These are phyloP conservation scores for Zasmidium angulare DNA, from an alignment of 2,329 filamentous ascomycete genomes.

Conservation along the genomic window DNA sequence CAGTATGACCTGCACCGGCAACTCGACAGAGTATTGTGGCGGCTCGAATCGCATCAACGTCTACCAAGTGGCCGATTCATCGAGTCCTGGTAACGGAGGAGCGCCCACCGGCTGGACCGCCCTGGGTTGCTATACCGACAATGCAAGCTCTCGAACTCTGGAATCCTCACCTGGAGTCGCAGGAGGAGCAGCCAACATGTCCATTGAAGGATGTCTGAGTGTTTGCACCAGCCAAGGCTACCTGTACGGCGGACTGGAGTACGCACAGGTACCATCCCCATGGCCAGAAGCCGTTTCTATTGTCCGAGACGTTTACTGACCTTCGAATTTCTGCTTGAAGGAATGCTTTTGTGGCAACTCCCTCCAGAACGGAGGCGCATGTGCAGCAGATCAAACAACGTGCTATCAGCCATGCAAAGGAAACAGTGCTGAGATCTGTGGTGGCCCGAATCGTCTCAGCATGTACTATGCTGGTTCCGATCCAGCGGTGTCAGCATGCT, in stretches of 20 bases:
- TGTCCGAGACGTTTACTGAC: too few relatives aligned
- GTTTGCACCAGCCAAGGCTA: conserved; percentile 20
- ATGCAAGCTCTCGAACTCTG: conserved; percentile 2
- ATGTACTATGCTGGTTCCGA: conserved; percentile 15
- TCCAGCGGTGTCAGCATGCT: conserved; percentile 6
- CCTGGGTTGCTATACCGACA: conserved; percentile 26
- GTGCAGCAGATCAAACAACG: conserved; percentile 9
- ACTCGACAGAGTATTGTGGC: conserved; percentile 30
- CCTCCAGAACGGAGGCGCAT: conserved; percentile 3
- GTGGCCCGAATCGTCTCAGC: conserved; percentile 15
- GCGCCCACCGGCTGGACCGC: conserved; percentile 24
- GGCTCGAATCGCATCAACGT: conserved; percentile 27
- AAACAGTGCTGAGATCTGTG: conserved; percentile 29
- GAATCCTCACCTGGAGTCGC: conserved; percentile 17
- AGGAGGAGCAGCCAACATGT: conserved; percentile 32
- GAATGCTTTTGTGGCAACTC: conserved; percentile 18
- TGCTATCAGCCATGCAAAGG: conserved; percentile 32
- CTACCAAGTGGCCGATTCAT: conserved; percentile 20
- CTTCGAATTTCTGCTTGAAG: too few relatives aligned
- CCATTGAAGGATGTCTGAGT: conserved; percentile 32
- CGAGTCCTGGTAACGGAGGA: conserved; percentile 3
- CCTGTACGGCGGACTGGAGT: conserved; percentile 37
- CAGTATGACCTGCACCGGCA: conserved; percentile 29
- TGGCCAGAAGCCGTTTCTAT: too few relatives aligned
- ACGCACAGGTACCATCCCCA: too few relatives aligned